Percentiles rank a stretch among this genome's conserved stretches.
These are phyloP conservation scores for Saxispiralis lemnorum DNA, from an alignment of 495 filamentous ascomycete species.

Conservation along the genomic window DNA sequence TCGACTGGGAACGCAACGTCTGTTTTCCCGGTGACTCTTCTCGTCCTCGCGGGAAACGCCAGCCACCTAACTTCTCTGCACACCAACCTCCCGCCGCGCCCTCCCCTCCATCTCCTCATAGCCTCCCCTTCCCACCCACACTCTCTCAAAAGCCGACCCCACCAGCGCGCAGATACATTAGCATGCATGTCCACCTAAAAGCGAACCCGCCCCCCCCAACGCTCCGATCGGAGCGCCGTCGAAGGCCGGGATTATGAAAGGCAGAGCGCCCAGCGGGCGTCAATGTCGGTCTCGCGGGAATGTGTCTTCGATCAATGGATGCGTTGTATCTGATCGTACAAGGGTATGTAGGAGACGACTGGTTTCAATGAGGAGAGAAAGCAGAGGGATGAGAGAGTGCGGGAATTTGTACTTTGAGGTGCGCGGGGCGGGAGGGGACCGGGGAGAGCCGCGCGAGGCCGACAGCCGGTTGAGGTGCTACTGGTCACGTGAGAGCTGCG, in stretches of 20 bases:
- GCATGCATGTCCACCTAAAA: not conserved
- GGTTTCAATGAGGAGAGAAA: not conserved
- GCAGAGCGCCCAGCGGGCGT: not conserved
- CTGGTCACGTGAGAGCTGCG: too few species aligned
- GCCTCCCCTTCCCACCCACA: not conserved
- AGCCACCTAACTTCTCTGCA: too few species aligned
- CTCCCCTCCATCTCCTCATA: too few species aligned
- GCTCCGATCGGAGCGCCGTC: not conserved
- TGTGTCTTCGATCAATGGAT: not conserved
- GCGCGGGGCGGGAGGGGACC: too few species aligned
- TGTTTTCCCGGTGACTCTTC: too few species aligned
- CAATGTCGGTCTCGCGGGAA: constrained; percentile 2
- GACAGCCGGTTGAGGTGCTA: too few species aligned
- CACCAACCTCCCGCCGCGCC: too few species aligned
- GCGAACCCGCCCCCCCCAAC: not conserved
- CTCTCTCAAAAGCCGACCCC: not conserved
- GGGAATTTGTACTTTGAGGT: too few species aligned
- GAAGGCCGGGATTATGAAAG: not conserved
- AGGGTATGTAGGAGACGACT: not conserved
- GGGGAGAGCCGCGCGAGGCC: too few species aligned
- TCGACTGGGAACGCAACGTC: too few species aligned
- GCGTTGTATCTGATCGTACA: not conserved
- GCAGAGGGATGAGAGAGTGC: not conserved
- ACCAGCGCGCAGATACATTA: not conserved
- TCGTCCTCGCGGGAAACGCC: too few species aligned